A percentile compares a stretch with the other conserved stretches of the same genome.
phyloP scores from a whole-genome alignment of 73 alveolate genomes.

The Paramecium bursaria region DNA sequence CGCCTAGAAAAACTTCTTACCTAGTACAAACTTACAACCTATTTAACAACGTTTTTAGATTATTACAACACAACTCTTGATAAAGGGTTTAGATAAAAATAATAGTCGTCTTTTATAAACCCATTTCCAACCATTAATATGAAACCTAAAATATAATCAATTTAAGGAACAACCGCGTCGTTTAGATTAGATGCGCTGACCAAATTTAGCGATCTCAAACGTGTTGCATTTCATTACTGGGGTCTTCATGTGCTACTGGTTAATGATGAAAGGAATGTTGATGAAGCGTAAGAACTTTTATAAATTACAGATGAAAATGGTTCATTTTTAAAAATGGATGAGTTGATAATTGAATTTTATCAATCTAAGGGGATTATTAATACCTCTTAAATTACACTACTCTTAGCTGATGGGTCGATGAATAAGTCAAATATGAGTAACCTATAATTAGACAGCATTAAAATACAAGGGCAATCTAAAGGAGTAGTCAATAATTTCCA shows the following conservation, averaged over 20 bases:
- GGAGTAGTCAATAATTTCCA: neutral
- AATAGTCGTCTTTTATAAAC: conserved; percentile 12
- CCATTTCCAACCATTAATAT: conserved; percentile 57
- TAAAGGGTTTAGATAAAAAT: no score
- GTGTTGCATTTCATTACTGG: conserved; percentile 43
- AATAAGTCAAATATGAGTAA: neutral
- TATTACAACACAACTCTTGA: no score
- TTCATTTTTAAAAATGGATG: conserved; percentile 21
- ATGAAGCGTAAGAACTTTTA: conserved; percentile 6
- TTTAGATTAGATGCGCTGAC: conserved; percentile 19
- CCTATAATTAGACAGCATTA: conserved; percentile 20
- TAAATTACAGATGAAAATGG: conserved; percentile 52
- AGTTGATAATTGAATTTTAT: conserved; percentile 32
- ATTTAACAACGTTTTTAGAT: no score
- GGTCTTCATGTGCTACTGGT: conserved; percentile 2
- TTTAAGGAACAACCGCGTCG: conserved; percentile 1
- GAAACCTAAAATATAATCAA: conserved; percentile 6
- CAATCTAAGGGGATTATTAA: neutral
- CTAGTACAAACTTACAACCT: no score
- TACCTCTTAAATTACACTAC: conserved; percentile 1
- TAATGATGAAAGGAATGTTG: neutral
- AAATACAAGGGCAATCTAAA: conserved; percentile 31
- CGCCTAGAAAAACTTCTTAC: no score
- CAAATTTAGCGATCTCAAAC: conserved; percentile 2
- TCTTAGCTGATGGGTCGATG: neutral